Evolutionary conservation across 202 grass and related monocot species (phyloP).

Genomic region (Carex sylvatica): DNA sequence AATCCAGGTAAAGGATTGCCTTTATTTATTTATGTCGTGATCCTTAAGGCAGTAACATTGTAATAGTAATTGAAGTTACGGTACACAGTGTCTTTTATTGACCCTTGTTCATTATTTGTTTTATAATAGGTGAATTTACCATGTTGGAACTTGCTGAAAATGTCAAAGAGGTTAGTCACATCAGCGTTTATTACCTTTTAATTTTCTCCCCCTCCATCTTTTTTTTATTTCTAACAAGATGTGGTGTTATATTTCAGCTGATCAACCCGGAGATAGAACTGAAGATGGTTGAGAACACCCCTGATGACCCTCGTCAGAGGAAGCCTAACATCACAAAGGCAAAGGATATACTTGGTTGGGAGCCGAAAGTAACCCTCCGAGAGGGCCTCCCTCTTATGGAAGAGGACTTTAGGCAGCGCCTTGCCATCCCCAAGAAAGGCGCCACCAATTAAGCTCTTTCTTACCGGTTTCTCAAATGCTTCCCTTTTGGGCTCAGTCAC

Average conservation of each 20-base stretch:
- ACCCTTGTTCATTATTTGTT: neutral
- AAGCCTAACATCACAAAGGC: slow-evolving; percentile 97
- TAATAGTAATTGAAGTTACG: neutral
- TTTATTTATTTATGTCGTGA: slow-evolving; percentile 10
- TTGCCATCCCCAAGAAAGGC: slow-evolving; percentile 66
- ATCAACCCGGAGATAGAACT: slow-evolving; percentile 72
- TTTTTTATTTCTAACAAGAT: slow-evolving; percentile 8
- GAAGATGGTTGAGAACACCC: slow-evolving; percentile 93
- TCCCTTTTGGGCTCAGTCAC: slow-evolving; percentile 16
- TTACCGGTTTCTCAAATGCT: slow-evolving; percentile 21
- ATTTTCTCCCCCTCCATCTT: neutral
- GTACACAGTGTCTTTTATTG: slow-evolving; percentile 5
- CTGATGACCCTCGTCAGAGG: slow-evolving; percentile 98
- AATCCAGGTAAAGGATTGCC: slow-evolving; percentile 70
- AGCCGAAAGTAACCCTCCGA: slow-evolving; percentile 69
- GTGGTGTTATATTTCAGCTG: slow-evolving; percentile 51
- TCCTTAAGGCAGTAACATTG: neutral
- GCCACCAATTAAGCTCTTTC: slow-evolving; percentile 12
- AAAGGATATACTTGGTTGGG: slow-evolving; percentile 77
- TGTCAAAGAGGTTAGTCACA: slow-evolving; percentile 76
- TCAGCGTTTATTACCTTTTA: neutral
- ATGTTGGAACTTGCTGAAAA: slow-evolving; percentile 98
- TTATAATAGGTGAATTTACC: slow-evolving; percentile 84
- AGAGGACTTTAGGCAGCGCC: slow-evolving; percentile 84
- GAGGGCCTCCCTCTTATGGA: slow-evolving; percentile 95